Conservation (phyloP, 2,329 filamentous ascomycete species). For the Alternaria conjuncta region DNA sequence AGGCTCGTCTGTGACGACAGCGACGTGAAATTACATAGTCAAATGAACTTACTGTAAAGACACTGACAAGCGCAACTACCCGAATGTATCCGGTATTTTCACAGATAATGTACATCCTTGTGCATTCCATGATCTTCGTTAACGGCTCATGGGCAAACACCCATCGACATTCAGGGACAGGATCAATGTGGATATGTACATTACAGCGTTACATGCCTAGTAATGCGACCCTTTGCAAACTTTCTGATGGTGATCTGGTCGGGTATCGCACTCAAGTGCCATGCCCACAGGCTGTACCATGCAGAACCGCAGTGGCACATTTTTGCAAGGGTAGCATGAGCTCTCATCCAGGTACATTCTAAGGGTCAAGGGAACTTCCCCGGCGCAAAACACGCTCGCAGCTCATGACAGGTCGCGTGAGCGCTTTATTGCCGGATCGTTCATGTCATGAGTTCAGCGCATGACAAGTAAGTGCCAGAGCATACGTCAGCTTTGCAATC, state of each 20-base stretch:
- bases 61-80: background rate
- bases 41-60: background rate
- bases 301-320: constrained; percentile 6
- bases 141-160: background rate
- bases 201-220: background rate
- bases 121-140: background rate
- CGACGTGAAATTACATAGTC: background rate
- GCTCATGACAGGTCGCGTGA: constrained; percentile 36
- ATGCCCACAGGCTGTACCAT: background rate
- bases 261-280: background rate
- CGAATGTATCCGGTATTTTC: background rate
- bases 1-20: background rate
- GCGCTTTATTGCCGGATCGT: constrained; percentile 20
- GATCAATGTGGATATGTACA: background rate
- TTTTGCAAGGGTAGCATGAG: constrained; percentile 20
- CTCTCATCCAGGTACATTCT: constrained; percentile 26
- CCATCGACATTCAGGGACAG: background rate
- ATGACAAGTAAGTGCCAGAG: background rate
- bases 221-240: background rate
- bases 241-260: background rate
- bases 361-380: constrained; percentile 24
- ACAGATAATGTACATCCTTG: background rate
- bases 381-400: constrained; percentile 15
- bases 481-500: background rate
- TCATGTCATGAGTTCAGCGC: background rate